Evolutionary conservation across 192 early-diverging fungal genomes (phyloP).

Genomic region (Entrophospora sp.): DNA sequence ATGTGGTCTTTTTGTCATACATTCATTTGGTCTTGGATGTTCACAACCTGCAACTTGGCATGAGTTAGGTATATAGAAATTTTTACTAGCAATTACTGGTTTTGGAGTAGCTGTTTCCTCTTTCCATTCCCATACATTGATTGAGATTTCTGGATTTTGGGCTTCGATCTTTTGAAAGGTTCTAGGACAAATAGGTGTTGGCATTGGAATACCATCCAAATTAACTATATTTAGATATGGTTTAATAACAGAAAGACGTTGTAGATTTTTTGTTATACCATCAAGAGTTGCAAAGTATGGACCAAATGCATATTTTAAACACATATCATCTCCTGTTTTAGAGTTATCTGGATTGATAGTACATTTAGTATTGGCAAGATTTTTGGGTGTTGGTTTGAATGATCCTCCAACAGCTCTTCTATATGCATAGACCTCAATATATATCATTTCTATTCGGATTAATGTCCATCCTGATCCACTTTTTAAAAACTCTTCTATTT

Average conservation of each 20-base stretch:
- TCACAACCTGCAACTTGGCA: background rate
- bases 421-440: background rate
- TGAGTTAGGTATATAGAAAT: slow-evolving; percentile 8
- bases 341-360: too few relatives aligned
- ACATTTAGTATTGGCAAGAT: too few relatives aligned
- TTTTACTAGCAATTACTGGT: slow-evolving; percentile 13
- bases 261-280: background rate
- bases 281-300: background rate
- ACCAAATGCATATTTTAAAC: too few relatives aligned
- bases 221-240: too few relatives aligned
- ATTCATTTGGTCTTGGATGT: background rate
- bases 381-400: background rate
- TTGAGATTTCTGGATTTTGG: slow-evolving; percentile 2
- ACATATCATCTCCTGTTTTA: too few relatives aligned
- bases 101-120: background rate
- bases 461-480: background rate
- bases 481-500: background rate
- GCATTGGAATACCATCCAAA: background rate
- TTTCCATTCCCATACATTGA: background rate
- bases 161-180: background rate
- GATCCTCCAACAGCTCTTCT: background rate
- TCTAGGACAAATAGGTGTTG: background rate
- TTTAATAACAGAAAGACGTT: background rate
- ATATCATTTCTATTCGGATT: background rate
- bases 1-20: slow-evolving; percentile 8